phyloP scores from a whole-genome alignment of 2,329 filamentous ascomycete species.

The Saccharata proteae region DNA sequence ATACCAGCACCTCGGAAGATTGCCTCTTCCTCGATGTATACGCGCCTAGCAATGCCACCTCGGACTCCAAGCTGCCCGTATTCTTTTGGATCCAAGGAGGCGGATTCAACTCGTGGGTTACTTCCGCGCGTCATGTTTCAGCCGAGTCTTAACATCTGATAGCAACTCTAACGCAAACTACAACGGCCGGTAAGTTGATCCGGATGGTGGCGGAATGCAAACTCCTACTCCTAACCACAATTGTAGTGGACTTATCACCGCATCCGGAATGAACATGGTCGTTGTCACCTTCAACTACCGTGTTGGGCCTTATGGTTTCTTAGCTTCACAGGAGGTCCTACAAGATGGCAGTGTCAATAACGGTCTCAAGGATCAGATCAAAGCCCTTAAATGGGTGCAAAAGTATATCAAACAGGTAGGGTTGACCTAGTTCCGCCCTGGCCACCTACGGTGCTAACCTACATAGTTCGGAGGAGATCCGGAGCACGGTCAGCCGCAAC shows the following conservation, averaged over 20 bases:
- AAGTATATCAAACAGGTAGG: conserved; percentile 43
- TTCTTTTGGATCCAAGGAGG: conserved; percentile 44
- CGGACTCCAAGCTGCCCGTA: conserved; percentile 47
- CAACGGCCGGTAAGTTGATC: no score
- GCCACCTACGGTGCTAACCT: neutral
- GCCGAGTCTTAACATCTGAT: conserved; percentile 52
- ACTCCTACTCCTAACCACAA: conserved; percentile 42
- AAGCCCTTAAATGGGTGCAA: conserved; percentile 58
- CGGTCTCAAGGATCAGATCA: conserved; percentile 58
- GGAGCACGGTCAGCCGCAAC: conserved; percentile 33
- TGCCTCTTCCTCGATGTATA: conserved; percentile 59
- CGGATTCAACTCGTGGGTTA: conserved; percentile 34
- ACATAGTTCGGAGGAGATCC: conserved; percentile 56
- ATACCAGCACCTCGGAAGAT: conserved; percentile 39
- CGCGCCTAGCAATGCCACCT: conserved; percentile 43
- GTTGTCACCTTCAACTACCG: conserved; percentile 68
- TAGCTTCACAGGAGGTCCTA: conserved; percentile 45
- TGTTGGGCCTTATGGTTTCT: conserved; percentile 61
- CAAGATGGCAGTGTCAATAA: conserved; percentile 48
- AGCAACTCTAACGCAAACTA: conserved; percentile 25
- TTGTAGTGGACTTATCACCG: conserved; percentile 47
- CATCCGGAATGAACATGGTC: conserved; percentile 48
- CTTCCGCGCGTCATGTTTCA: no score
- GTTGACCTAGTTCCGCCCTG: neutral
- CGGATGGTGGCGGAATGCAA: no score